A percentile compares a stretch with the other conserved stretches of the same genome.
phyloP scores from a whole-genome alignment of 2,329 filamentous ascomycete species.

The Penicillium freii region DNA sequence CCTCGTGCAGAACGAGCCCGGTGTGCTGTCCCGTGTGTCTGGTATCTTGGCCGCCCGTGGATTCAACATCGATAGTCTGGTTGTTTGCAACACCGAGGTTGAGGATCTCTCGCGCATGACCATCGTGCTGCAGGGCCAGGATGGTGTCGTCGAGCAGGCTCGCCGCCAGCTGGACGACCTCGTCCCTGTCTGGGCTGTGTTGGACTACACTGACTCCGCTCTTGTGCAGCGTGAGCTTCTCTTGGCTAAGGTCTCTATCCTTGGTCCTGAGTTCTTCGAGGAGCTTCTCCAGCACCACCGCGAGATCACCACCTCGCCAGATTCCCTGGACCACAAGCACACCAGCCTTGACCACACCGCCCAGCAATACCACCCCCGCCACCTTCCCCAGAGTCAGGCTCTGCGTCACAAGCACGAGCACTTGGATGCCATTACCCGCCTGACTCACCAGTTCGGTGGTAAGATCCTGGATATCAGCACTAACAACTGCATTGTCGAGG shows the following conservation, averaged over 20 bases:
- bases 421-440: conserved; percentile 90
- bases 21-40: conserved; percentile 92
- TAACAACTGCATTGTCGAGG: conserved; percentile 96
- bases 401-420: conserved; percentile 97
- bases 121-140: conserved; percentile 92
- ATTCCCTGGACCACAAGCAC: conserved; percentile 29
- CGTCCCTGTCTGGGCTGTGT: conserved; percentile 95
- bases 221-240: conserved; percentile 94
- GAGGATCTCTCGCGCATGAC: conserved; percentile 98
- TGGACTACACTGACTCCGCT: conserved; percentile 90
- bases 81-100: conserved; percentile 97
- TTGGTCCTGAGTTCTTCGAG: conserved; percentile 97
- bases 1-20: conserved; percentile 97
- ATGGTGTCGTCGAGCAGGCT: conserved; percentile 96
- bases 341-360: conserved; percentile 9
- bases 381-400: conserved; percentile 80
- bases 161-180: conserved; percentile 92
- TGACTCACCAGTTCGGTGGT: conserved; percentile 95
- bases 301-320: conserved; percentile 68
- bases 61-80: conserved; percentile 98
- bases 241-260: conserved; percentile 92
- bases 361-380: conserved; percentile 75
- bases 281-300: conserved; percentile 93
- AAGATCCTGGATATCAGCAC: conserved; percentile 98
- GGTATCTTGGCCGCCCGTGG: conserved; percentile 93